A percentile compares a stretch with the other conserved stretches of the same genome.
Conservation (phyloP, 2,329 filamentous ascomycete species). For the Thyridium curvatum region DNA sequence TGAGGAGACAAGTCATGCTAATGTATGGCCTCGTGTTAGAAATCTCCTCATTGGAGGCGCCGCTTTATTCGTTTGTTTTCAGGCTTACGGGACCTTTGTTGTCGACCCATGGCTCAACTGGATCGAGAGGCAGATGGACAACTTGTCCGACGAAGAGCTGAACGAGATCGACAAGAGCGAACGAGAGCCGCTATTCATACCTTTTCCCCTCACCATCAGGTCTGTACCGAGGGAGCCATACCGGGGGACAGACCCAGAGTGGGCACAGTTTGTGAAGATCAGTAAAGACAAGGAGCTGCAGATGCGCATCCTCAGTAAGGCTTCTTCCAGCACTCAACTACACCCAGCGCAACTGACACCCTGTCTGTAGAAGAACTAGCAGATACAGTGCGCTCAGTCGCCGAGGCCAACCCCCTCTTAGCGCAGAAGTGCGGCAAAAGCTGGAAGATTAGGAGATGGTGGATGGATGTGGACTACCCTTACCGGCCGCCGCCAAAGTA, state of each 20-base stretch:
- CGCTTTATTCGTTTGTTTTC: conserved; percentile 11
- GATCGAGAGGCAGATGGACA: conserved; percentile 9
- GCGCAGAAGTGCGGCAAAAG: conserved; percentile 36
- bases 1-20: not conserved
- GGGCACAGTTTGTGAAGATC: conserved; percentile 53
- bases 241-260: conserved; percentile 54
- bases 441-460: conserved; percentile 42
- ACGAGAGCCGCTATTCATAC: conserved; percentile 48
- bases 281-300: conserved; percentile 44
- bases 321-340: conserved; percentile 11
- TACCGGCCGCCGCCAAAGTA: conserved; percentile 52
- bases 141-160: conserved; percentile 33
- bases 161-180: conserved; percentile 36
- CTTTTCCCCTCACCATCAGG: conserved; percentile 53
- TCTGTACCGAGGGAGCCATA: conserved; percentile 43
- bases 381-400: conserved; percentile 31
- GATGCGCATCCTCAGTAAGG: conserved; percentile 39
- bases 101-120: conserved; percentile 34
- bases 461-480: conserved; percentile 59
- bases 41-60: conserved; percentile 10
- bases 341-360: conserved; percentile 10
- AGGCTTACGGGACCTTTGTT: conserved; percentile 36
- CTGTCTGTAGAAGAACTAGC: conserved; percentile 36
- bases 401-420: conserved; percentile 36
- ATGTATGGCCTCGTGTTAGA: not conserved